Evolutionary conservation across 176 grass and related monocot genomes (phyloP).

Genomic region (Eleusine coracana): DNA sequence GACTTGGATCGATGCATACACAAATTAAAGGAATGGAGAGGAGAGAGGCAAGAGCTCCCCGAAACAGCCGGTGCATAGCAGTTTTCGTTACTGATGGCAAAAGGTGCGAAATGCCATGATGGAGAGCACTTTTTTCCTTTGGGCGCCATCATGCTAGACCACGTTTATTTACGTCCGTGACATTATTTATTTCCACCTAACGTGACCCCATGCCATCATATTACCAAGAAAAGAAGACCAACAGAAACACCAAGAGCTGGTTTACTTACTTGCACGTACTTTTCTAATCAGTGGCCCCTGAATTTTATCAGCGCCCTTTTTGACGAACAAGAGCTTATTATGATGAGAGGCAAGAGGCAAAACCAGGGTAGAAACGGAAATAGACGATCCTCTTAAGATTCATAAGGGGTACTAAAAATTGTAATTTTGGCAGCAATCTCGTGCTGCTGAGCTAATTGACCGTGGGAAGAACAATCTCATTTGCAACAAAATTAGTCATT

Average conservation of each 20-base stretch:
- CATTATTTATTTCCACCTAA: constrained; percentile 45
- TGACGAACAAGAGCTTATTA: neutral
- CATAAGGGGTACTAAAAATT: neutral
- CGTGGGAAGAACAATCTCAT: neutral
- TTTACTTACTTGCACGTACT: neutral
- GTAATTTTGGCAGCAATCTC: neutral
- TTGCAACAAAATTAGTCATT: neutral
- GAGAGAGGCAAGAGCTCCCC: no score
- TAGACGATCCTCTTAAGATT: neutral
- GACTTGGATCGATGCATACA: no score
- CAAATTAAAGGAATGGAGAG: no score
- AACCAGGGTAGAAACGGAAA: neutral
- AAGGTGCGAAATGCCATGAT: neutral
- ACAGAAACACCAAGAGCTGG: neutral
- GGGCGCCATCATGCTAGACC: constrained; percentile 4
- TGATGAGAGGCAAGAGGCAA: no score
- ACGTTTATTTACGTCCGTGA: constrained; percentile 20
- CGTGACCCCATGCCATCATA: constrained; percentile 34
- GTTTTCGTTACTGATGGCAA: neutral
- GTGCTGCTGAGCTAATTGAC: neutral
- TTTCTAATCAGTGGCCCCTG: constrained; percentile 33
- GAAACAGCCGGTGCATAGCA: no score
- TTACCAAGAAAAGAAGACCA: neutral
- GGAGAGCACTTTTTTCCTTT: neutral
- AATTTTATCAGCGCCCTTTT: neutral